These are phyloP conservation scores for Fagopyrum esculentum DNA, from an alignment of 148 eudicot genomes.

Conservation along the genomic window DNA sequence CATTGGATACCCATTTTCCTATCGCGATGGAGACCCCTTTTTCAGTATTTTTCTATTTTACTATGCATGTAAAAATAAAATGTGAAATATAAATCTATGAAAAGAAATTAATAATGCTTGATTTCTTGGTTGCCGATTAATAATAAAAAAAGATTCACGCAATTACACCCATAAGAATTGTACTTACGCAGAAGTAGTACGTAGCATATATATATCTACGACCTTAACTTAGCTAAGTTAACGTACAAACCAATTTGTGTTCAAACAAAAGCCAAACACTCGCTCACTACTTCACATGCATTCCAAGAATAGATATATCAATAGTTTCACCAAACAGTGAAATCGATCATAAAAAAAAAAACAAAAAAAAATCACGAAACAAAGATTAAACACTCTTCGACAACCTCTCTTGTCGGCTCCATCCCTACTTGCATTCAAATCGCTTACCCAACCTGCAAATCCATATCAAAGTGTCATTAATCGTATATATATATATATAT, in stretches of 20 bases:
- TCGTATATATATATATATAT: neutral
- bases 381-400: slow-evolving; percentile 4
- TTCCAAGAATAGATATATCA: neutral
- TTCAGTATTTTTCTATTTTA: too few species aligned
- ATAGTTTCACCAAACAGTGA: neutral
- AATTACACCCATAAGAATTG: neutral
- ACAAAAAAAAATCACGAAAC: neutral
- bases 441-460: neutral
- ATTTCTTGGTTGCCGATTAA: neutral
- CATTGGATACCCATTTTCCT: too few species aligned
- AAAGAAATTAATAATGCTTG: neutral
- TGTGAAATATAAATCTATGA: too few species aligned
- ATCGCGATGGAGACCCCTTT: too few species aligned
- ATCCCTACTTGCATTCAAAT: neutral
- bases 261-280: slow-evolving; percentile 8
- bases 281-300: neutral
- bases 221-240: neutral
- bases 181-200: neutral
- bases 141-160: neutral
- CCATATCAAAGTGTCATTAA: neutral
- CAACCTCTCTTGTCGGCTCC: slow-evolving; percentile 5
- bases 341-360: neutral
- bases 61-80: too few species aligned
- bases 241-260: slow-evolving; percentile 7
- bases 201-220: neutral